Conservation (phyloP, 441 rosid genomes). For the Macaranga tanarius region DNA sequence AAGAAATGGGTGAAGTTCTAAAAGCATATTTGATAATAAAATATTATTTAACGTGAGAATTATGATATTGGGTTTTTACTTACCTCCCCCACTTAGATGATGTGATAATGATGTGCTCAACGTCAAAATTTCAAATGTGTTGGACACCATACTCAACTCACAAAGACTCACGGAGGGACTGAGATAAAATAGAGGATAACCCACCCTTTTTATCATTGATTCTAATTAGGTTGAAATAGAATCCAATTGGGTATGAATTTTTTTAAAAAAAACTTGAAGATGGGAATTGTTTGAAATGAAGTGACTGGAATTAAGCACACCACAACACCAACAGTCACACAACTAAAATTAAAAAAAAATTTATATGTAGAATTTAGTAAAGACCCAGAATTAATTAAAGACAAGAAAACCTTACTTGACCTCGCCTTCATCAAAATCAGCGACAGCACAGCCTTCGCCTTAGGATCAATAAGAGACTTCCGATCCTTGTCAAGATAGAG, state of each 20-base stretch:
- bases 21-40: conserved; percentile 1
- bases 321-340: too few species aligned
- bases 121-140: conserved; percentile 40
- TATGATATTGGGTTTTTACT: conserved; percentile 38
- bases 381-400: too few species aligned
- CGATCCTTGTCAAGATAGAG: conserved; percentile 79
- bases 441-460: conserved; percentile 77
- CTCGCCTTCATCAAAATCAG: too few species aligned
- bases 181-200: conserved; percentile 16
- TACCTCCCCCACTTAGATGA: conserved; percentile 59
- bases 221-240: conserved; percentile 49
- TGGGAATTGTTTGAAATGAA: conserved; percentile 25
- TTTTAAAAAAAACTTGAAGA: conserved; percentile 4
- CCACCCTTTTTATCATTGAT: conserved; percentile 45
- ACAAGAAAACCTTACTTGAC: too few species aligned
- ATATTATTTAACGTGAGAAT: conserved; percentile 7
- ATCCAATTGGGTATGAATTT: conserved; percentile 45
- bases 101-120: conserved; percentile 73
- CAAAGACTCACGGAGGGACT: conserved; percentile 11
- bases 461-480: conserved; percentile 67
- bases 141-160: conserved; percentile 30
- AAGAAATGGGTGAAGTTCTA: not conserved
- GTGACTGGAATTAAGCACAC: too few species aligned
- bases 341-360: too few species aligned
- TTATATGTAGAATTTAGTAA: too few species aligned